A percentile compares a stretch with the other conserved stretches of the same genome.
These are phyloP conservation scores for Kitagawia praeruptora DNA, from an alignment of 129 eudicot genomes.

Conservation along the genomic window DNA sequence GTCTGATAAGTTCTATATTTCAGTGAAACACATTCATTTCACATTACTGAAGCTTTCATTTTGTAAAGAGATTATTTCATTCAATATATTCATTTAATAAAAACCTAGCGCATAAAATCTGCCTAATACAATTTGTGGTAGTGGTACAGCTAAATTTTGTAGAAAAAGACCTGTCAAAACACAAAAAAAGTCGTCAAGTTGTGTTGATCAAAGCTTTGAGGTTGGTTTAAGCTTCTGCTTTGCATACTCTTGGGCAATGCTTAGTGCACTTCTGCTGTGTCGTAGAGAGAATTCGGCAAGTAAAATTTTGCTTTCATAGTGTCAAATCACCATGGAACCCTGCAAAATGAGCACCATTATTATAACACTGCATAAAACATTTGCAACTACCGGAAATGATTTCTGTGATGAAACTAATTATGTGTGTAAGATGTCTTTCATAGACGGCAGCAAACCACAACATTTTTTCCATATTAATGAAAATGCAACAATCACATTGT, in stretches of 20 bases:
- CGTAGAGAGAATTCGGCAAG: constrained; percentile 85
- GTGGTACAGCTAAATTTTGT: background rate
- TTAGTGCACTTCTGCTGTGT: constrained; percentile 58
- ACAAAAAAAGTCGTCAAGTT: background rate
- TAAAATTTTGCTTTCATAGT: constrained; percentile 57
- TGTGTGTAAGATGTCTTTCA: background rate
- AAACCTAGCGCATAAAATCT: background rate
- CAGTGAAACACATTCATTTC: background rate
- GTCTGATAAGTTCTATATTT: background rate
- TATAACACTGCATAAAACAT: background rate
- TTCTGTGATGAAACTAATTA: background rate
- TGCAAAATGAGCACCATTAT: constrained; percentile 10
- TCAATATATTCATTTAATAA: background rate
- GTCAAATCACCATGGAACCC: constrained; percentile 94
- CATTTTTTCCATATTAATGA: background rate
- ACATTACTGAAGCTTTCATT: background rate
- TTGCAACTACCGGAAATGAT: background rate
- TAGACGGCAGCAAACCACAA: background rate
- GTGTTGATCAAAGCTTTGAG: constrained; percentile 29
- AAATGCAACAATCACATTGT: background rate
- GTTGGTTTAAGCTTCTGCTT: constrained; percentile 38
- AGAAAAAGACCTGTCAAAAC: background rate
- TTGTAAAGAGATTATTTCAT: background rate
- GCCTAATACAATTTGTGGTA: background rate
- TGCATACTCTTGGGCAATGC: constrained; percentile 63